Evolutionary conservation across 345 rosid species (phyloP).

Genomic region (Punica granatum): DNA sequence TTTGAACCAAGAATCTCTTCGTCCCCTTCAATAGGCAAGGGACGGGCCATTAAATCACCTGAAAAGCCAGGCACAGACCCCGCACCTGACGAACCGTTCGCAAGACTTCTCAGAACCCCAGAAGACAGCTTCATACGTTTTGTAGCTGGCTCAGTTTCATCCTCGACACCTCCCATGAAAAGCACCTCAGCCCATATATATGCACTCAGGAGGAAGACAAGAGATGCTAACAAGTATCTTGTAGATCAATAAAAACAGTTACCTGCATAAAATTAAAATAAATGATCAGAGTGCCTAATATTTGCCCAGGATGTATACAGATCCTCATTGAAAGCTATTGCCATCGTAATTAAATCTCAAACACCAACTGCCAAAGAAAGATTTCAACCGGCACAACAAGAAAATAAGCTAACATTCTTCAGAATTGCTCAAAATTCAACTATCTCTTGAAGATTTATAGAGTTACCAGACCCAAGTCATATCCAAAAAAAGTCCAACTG

Average conservation of each 20-base stretch:
- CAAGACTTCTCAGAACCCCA: constrained; percentile 26
- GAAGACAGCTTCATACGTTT: constrained; percentile 46
- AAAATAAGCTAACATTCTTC: not conserved
- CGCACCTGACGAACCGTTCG: constrained; percentile 36
- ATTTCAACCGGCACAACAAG: not conserved
- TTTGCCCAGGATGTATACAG: not conserved
- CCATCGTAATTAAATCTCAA: not conserved
- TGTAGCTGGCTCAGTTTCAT: constrained; percentile 50
- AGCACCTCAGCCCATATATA: constrained; percentile 59
- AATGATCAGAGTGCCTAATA: not conserved
- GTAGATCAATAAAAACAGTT: constrained; percentile 9
- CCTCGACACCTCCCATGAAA: constrained; percentile 68
- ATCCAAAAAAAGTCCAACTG: not conserved
- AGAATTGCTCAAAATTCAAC: not conserved
- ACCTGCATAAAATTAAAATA: constrained; percentile 20
- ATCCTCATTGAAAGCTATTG: not conserved
- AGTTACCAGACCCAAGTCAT: not conserved
- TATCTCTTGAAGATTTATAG: not conserved
- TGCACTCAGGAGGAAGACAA: constrained; percentile 9
- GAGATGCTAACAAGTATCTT: constrained; percentile 11
- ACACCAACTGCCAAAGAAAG: not conserved
- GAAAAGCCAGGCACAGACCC: constrained; percentile 31
- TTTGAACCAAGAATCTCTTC: constrained; percentile 49
- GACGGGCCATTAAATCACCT: constrained; percentile 54
- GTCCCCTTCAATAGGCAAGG: constrained; percentile 44